Percentiles rank a stretch among this genome's conserved stretches.
Evolutionary conservation across 495 filamentous ascomycete genomes (phyloP).

Genomic region (Cryomyces minteri): DNA sequence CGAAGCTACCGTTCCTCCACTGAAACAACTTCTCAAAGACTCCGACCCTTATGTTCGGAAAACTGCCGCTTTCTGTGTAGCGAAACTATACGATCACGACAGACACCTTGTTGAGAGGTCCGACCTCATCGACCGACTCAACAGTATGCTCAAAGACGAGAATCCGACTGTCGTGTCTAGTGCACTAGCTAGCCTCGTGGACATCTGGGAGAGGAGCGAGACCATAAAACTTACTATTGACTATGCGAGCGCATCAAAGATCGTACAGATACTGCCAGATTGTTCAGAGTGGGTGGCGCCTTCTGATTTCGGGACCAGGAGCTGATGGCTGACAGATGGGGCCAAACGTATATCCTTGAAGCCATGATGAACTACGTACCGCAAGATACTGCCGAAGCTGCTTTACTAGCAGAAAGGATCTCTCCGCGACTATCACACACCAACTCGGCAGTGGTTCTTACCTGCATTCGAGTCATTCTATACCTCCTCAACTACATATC

Average conservation of each 20-base stretch:
- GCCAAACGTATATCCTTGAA: conserved; percentile 96
- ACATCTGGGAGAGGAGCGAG: conserved; percentile 97
- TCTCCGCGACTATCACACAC: conserved; percentile 86
- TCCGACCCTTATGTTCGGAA: conserved; percentile 93
- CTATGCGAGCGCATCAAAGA: conserved; percentile 89
- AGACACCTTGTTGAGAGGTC: conserved; percentile 73
- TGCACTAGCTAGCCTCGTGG: conserved; percentile 79
- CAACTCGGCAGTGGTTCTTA: conserved; percentile 91
- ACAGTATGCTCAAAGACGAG: conserved; percentile 78
- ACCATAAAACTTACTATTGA: conserved; percentile 97
- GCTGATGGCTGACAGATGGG: conserved; percentile 47
- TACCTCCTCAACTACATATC: conserved; percentile 99
- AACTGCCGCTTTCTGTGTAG: conserved; percentile 89
- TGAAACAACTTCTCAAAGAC: conserved; percentile 72
- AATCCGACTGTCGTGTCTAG: conserved; percentile 95
- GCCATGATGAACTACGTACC: conserved; percentile 97
- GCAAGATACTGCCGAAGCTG: conserved; percentile 72
- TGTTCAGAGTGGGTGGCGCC: conserved; percentile 68
- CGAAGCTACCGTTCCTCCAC: conserved; percentile 67
- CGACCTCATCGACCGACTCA: conserved; percentile 83
- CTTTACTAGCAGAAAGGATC: conserved; percentile 82
- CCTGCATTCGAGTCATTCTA: conserved; percentile 85
- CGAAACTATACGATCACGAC: conserved; percentile 96
- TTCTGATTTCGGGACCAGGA: not conserved
- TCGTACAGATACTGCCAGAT: conserved; percentile 89